Base-by-base conservation (phyloP, 2,329 filamentous ascomycete genomes). In the Fusarium phyllophilum region DNA sequence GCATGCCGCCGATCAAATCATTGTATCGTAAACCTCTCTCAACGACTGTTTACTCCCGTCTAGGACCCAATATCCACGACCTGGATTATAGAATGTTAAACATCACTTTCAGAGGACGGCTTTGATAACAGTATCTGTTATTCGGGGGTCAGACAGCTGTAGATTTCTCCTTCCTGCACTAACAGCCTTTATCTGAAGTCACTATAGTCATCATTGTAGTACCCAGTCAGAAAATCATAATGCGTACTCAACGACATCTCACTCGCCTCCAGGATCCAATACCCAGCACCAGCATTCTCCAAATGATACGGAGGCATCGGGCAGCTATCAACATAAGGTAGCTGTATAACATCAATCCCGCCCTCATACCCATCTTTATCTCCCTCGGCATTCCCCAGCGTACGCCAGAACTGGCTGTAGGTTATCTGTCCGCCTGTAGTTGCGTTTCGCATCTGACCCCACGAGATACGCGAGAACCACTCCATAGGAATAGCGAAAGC, bases 241-340 rank as follows among this genome's bases (percentile, higher is more conserved):
- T 26, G 14, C 26, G 13, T 26, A 26, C 31, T 20, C 26, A 54
- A 8, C 34, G 57, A 38, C 46, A 39, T 31, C 31, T 39, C 58
- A 42, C 34, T 34, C 10, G 52, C 61, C 31, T 66, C 65, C 5
- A 68, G 22, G 13, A 68, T 44, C 65, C 65, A 66, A 48, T 66
- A 68, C 5, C 65, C 65, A n/a, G 22, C 10, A 6, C 41, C 29
- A 2, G 33, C 24, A 5, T n/a, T 26, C 2, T 15, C 18, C 24
- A 48, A 29, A 18, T 66, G 61, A 17, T 42, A 55, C 6, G 65
- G 65, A n/a, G 65, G 54, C 9, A 5, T 48, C 7, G 65, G 65
- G 2, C 66, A 66, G 10, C 65, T 68, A 5, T 66, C 65, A 9
- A 48, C 61, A 20, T 36, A 65, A 8, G 65, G 65, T 4, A 66